Base-by-base conservation (phyloP, 2,329 filamentous ascomycete species). In the Pseudogymnoascus sp. region DNA sequence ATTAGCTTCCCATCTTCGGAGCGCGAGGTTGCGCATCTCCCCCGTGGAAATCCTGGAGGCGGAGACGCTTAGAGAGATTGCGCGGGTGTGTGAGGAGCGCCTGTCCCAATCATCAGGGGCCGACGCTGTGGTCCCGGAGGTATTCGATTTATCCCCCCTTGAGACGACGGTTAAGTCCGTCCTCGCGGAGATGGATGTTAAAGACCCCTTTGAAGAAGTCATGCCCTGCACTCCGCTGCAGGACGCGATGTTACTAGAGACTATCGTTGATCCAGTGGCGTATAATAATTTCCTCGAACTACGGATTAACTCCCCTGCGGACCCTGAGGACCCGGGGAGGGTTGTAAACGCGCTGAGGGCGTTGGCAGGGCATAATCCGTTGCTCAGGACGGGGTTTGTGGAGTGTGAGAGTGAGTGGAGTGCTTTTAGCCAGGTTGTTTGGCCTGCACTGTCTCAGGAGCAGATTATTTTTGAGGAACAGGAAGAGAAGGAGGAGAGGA, bases 201-300 rank as follows among this genome's bases (percentile, higher is more conserved):
- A 66, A 59, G 65, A 65, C 1, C 61, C 72, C 2, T 65, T 78
- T 8, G 74, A 79, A 35, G 73, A 76, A 25, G 68, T 86, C 4
- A 69, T 82, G 15, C 80, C 80, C 4, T 94, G 90, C 71, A 92
- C 87, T 3, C 81, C 86, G 12, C 78, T 94, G 8, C 92, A 97
- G 68, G 76, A 81, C 15, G 86, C 90, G 1, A 95, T 96, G 90
- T 78, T 96, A 13, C 79, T 83, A 0, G 90, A 96, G 74, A 92
- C 90, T 0, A 73, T 79, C 2, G 78, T 76, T 15, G 78, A 86
- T 64, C 65, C 78, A 1, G 75, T 74, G 55, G 80, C 86, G 6
- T 96, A 97, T 70, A 89, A 87, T 74, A 97, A 96, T 67, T 87
- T 86, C 77, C 76, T 94, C 9, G 82, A 88, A 67, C 71, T 95